Evolutionary conservation across 2,329 filamentous ascomycete species (phyloP).

Genomic region (Aspergillus proliferans): DNA sequence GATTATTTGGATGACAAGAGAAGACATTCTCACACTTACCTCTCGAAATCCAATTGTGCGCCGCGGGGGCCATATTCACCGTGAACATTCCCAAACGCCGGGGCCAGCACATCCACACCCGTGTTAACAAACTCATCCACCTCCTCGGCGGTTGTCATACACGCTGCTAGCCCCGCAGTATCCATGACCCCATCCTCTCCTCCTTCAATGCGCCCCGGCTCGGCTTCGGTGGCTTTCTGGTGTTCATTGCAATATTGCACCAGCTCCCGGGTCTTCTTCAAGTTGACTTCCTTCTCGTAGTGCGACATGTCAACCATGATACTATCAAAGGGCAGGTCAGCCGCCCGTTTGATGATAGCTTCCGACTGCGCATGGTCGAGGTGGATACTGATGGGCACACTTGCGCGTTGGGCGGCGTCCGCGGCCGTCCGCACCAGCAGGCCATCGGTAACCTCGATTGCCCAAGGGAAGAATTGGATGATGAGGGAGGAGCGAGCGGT

Average conservation of each 20-base stretch:
- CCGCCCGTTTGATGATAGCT: slow-evolving; percentile 52
- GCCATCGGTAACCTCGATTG: slow-evolving; percentile 54
- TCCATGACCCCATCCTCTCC: slow-evolving; percentile 67
- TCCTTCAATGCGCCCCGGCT: slow-evolving; percentile 61
- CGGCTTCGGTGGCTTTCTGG: slow-evolving; percentile 61
- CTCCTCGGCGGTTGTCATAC: slow-evolving; percentile 60
- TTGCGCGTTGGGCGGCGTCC: slow-evolving; percentile 47
- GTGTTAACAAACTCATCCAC: slow-evolving; percentile 61
- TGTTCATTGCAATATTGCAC: slow-evolving; percentile 55
- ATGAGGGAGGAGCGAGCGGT: slow-evolving; percentile 58
- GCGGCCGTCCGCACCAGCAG: slow-evolving; percentile 49
- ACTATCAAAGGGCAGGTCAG: slow-evolving; percentile 55
- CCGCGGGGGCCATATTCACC: slow-evolving; percentile 40
- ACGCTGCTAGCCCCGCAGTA: slow-evolving; percentile 52
- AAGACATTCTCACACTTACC: slow-evolving; percentile 11
- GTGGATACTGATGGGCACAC: slow-evolving; percentile 54
- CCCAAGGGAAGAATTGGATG: slow-evolving; percentile 66
- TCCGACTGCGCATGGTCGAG: slow-evolving; percentile 58
- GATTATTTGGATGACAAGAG: not conserved
- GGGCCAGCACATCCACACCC: slow-evolving; percentile 32
- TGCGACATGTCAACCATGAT: slow-evolving; percentile 71
- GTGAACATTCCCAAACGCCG: slow-evolving; percentile 8
- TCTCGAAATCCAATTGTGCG: slow-evolving; percentile 52
- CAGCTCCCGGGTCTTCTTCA: slow-evolving; percentile 55
- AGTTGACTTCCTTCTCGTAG: slow-evolving; percentile 61